phyloP scores from a whole-genome alignment of 805 yeast genomes.

The Ogataea degrootiae region DNA sequence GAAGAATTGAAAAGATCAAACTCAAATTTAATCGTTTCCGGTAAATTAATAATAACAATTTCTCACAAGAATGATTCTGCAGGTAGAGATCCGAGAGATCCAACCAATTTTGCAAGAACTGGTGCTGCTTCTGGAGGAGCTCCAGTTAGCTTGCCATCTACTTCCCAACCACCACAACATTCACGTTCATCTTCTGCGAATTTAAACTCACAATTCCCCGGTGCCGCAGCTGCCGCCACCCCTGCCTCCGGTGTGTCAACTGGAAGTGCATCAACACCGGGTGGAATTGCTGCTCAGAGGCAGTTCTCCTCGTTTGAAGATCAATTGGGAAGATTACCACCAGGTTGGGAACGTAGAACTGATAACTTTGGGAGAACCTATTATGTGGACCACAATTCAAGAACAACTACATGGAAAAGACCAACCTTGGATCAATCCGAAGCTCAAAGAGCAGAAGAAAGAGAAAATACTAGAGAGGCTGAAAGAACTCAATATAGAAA shows the following conservation, averaged over 20 bases:
- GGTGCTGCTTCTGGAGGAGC: too few relatives aligned
- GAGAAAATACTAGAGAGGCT: constrained; percentile 70
- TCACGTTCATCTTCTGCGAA: constrained; percentile 6
- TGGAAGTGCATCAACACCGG: constrained; percentile 13
- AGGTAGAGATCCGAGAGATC: constrained; percentile 26
- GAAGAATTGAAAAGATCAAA: constrained; percentile 89
- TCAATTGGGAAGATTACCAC: constrained; percentile 92
- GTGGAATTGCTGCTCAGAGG: constrained; percentile 32
- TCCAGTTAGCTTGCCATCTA: constrained; percentile 4
- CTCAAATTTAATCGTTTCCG: constrained; percentile 89
- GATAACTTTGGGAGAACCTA: constrained; percentile 97
- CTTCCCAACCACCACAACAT: constrained; percentile 6
- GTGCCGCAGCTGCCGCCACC: constrained; percentile 24
- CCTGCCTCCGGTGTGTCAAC: background rate
- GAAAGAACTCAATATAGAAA: constrained; percentile 89
- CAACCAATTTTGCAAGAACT: constrained; percentile 20
- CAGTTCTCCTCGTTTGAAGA: constrained; percentile 94
- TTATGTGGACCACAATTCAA: constrained; percentile 95
- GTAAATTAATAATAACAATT: constrained; percentile 77
- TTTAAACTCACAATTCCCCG: constrained; percentile 22
- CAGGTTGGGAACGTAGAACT: constrained; percentile 99
- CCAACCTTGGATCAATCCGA: constrained; percentile 83
- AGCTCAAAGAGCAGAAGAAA: constrained; percentile 54
- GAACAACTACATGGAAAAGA: constrained; percentile 98
- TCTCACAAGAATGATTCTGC: constrained; percentile 37